Evolutionary conservation across 2,329 filamentous ascomycete species (phyloP).

Genomic region (Scolecobasidium constrictum): DNA sequence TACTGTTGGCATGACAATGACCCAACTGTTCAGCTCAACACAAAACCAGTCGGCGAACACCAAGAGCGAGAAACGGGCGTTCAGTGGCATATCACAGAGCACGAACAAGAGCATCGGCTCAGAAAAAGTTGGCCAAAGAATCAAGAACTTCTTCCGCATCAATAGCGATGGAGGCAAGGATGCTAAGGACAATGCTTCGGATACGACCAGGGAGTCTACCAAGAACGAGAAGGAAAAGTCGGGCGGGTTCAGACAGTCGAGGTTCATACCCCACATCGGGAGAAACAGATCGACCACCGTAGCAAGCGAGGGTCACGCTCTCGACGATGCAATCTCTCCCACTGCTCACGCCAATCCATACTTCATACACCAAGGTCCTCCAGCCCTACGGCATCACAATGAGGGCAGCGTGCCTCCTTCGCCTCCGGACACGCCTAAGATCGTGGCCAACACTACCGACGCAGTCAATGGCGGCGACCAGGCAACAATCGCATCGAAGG

Average conservation of each 20-base stretch:
- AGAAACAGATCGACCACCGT: conserved; percentile 84
- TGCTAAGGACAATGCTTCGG: conserved; percentile 15
- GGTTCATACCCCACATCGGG: conserved; percentile 79
- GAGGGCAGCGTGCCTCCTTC: conserved; percentile 86
- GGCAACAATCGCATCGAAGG: conserved; percentile 70
- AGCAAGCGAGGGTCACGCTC: conserved; percentile 80
- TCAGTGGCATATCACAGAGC: conserved; percentile 34
- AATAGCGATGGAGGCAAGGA: conserved; percentile 38
- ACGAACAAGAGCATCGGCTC: conserved; percentile 38
- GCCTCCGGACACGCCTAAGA: conserved; percentile 76
- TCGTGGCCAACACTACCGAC: conserved; percentile 50
- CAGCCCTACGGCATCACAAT: conserved; percentile 87
- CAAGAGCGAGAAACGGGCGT: conserved; percentile 28
- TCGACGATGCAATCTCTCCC: conserved; percentile 82
- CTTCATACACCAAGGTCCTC: conserved; percentile 91
- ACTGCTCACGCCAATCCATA: conserved; percentile 95
- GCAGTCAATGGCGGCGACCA: conserved; percentile 55
- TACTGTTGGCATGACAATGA: conserved; percentile 22
- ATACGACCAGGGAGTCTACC: not conserved
- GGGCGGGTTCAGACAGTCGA: conserved; percentile 67
- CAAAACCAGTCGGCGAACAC: conserved; percentile 25
- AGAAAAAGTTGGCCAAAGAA: conserved; percentile 49
- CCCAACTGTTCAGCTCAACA: conserved; percentile 31
- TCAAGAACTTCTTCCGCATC: conserved; percentile 62
- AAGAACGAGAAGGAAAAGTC: conserved; percentile 18